Evolutionary conservation across 495 filamentous ascomycete species (phyloP), one percentile per base, ranked within the genome.

Genomic region (Trichoderma reesei): DNA sequence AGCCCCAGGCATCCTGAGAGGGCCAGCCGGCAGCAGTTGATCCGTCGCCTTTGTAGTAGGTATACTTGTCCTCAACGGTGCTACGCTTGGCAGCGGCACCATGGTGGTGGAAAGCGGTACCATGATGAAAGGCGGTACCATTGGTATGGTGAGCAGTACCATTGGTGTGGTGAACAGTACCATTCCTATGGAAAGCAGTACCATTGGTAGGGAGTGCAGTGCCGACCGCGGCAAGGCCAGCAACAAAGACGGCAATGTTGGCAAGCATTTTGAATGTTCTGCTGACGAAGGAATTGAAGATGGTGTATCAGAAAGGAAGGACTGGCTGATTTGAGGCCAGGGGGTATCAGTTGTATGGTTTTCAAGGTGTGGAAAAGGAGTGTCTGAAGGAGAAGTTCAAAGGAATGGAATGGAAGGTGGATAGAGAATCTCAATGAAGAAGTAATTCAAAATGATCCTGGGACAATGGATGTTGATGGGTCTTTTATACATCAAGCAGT

Each of bases 21-120:
- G 69, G 69, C 69, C 69, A 71, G 42, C 68, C 68, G 13, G 65
- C 46, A 13, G 8, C 39, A n/a, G 31, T 11, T 14, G 64, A 66
- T 14, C 68, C 68, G 42, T 70, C 68, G 34, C 68, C 68, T 5
- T 41, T 41, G 48, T 64, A 68, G 31, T 36, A 36, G 59, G 36
- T 61, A 11, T 61, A 61, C 6, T 39, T 41, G 59, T 61, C 59
- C 9, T 26, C 26, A 26, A 16, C 39, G 36, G 41, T 26, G 16
- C 18, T 33, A n/a, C 51, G 51, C 51, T 56, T 56, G 51, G 20
- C 9, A 13, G 51, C 14, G 26, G 9, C 34, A 16, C 20, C 51
- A 33, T 20, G 7, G 34, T 20, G 11, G 0, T 20, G 51, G 9
- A 56, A 26, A 56, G 51, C 51, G 34, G 51, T 56, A 6, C 51